phyloP scores from a whole-genome alignment of 306 rosid species.

The Sophora flavescens region DNA sequence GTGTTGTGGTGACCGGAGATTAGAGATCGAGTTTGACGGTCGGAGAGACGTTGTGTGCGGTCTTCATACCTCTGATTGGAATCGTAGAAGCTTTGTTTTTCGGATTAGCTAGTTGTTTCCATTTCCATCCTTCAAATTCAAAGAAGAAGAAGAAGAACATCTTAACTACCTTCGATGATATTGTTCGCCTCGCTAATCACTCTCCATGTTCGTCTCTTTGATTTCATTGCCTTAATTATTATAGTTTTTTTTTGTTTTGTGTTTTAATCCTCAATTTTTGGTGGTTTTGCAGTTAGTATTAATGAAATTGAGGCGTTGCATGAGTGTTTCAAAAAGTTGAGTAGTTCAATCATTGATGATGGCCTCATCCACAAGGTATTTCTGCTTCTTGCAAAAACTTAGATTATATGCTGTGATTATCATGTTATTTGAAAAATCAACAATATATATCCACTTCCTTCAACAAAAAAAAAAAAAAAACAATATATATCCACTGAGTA shows the following conservation, averaged over 20 bases:
- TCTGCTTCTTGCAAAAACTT: background rate
- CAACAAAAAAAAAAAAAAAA: no score
- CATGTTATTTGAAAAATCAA: no score
- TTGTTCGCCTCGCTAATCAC: slow-evolving; percentile 59
- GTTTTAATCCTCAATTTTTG: background rate
- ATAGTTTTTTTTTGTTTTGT: no score
- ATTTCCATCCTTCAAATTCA: background rate
- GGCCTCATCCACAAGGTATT: slow-evolving; percentile 78
- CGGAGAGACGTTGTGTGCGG: slow-evolving; percentile 56
- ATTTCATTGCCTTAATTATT: background rate
- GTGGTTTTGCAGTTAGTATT: slow-evolving; percentile 57
- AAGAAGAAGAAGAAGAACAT: slow-evolving; percentile 17
- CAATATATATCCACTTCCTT: no score
- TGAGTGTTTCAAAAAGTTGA: slow-evolving; percentile 73
- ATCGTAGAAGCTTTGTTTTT: slow-evolving; percentile 51
- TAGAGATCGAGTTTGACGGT: slow-evolving; percentile 57
- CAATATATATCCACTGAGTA: no score
- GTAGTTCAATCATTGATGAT: slow-evolving; percentile 69
- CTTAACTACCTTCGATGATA: slow-evolving; percentile 44
- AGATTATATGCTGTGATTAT: no score
- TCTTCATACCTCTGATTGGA: slow-evolving; percentile 57
- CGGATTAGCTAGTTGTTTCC: slow-evolving; percentile 61
- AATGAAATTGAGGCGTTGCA: slow-evolving; percentile 81
- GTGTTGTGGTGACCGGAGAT: background rate
- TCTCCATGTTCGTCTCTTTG: slow-evolving; percentile 62